Percentiles rank a stretch among this genome's conserved stretches.
Evolutionary conservation across 1,284 basidiomycete species (phyloP).

Genomic region (Coniferiporia sulphurascens): DNA sequence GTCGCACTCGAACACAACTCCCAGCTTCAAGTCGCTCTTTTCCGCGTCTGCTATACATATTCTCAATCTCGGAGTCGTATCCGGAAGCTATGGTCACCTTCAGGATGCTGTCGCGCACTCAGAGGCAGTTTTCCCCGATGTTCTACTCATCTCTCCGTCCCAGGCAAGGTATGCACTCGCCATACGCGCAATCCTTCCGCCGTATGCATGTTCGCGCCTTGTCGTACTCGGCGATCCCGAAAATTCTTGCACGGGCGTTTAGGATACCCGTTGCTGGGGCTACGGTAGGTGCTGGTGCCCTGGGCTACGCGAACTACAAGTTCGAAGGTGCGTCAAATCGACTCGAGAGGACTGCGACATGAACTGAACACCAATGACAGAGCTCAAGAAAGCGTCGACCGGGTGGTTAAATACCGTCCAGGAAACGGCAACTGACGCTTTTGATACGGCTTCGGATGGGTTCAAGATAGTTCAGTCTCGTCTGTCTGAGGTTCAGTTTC

Average conservation of each 20-base stretch:
- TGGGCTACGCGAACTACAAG: conserved; percentile 91
- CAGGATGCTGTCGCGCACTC: conserved; percentile 14
- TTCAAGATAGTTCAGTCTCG: conserved; percentile 54
- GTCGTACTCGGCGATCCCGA: conserved; percentile 80
- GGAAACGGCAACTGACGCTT: conserved; percentile 61
- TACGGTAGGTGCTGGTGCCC: conserved; percentile 83
- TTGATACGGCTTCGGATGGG: conserved; percentile 62
- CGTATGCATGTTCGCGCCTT: conserved; percentile 70
- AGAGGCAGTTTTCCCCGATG: conserved; percentile 4
- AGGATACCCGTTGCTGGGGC: conserved; percentile 80
- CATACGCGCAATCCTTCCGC: conserved; percentile 35
- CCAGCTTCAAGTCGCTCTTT: background rate
- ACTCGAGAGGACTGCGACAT: conserved; percentile 5
- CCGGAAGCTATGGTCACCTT: conserved; percentile 12
- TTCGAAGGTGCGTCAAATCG: conserved; percentile 67
- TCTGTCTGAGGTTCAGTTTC: conserved; percentile 58
- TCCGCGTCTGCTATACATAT: background rate
- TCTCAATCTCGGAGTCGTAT: background rate
- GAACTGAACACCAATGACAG: conserved; percentile 32
- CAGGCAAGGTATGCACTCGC: conserved; percentile 5
- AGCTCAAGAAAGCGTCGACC: conserved; percentile 61
- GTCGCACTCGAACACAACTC: background rate
- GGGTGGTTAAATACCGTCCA: conserved; percentile 63
- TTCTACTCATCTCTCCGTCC: conserved; percentile 13
- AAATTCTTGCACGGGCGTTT: conserved; percentile 79